These are phyloP conservation scores for Lichtheimia ornata DNA, from an alignment of 371 early-diverging fungal genomes.

Conservation along the genomic window DNA sequence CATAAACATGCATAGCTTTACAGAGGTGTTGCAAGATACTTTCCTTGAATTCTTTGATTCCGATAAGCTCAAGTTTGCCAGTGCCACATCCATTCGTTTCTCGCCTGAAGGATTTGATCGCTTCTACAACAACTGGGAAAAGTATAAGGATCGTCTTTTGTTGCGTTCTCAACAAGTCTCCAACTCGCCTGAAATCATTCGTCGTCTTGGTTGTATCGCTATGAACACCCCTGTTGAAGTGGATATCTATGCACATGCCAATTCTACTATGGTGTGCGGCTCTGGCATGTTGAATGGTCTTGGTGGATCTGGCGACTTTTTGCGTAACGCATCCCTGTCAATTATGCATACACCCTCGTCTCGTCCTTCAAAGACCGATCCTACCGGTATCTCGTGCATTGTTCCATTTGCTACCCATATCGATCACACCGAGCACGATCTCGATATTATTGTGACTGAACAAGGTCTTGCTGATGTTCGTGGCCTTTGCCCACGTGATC, in stretches of 20 bases:
- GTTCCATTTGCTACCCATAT: conserved; percentile 55
- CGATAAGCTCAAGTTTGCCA: conserved; percentile 49
- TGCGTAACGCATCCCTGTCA: conserved; percentile 51
- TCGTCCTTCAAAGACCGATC: conserved; percentile 51
- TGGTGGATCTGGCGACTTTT: conserved; percentile 55
- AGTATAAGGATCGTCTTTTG: conserved; percentile 40
- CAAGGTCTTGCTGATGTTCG: conserved; percentile 58
- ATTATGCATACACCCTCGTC: conserved; percentile 58
- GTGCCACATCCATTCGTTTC: conserved; percentile 58
- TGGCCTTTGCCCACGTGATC: conserved; percentile 53
- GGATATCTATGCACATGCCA: conserved; percentile 58
- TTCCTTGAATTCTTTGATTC: conserved; percentile 58
- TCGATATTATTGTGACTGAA: conserved; percentile 56
- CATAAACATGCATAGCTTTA: conserved; percentile 28
- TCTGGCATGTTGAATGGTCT: conserved; percentile 59
- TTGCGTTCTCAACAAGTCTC: conserved; percentile 57
- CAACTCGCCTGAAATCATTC: conserved; percentile 55
- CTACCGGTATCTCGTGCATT: conserved; percentile 52
- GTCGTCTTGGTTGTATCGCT: conserved; percentile 55
- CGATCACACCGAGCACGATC: conserved; percentile 58
- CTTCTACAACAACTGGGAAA: conserved; percentile 52
- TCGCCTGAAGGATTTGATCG: conserved; percentile 53
- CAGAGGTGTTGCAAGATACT: conserved; percentile 54
- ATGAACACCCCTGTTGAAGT: conserved; percentile 62
- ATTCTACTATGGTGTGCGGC: conserved; percentile 54